Evolutionary conservation across 1,139 yeast species (phyloP), one percentile per base, ranked within the genome.

Genomic region (Pneumocystis oryctolagi): DNA sequence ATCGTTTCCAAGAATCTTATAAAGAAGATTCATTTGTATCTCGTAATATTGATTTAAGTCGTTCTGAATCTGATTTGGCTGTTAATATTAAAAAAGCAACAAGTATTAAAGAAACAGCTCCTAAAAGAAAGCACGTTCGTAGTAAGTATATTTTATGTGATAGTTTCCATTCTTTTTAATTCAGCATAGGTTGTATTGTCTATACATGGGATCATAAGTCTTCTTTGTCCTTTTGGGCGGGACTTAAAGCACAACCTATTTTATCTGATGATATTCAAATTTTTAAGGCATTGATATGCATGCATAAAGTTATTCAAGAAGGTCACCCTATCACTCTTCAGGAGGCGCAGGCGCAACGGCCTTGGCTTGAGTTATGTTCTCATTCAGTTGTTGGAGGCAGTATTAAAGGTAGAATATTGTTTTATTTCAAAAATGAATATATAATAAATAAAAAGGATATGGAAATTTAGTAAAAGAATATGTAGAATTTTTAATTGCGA

Each of bases 191-290:
- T 1, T 89, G 96, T 76, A 89, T 89, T 66, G 96, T 92, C 55
- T 89, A 85, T 74, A 88, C 97, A 2, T 90, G 97, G 97, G 98
- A 92, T 73, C 94, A 89, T 70, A 87, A 87, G 72, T 84, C 89
- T 62, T 84, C 95, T 4, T 79, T 84, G 66, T 88, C 89, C 3
- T 89, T 90, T 71, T 89, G 96, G 95, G 84, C 87, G 69, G 85
- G 86, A 1, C 79, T 92, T 68, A 89, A 87, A 73, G 76, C 86
- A 61, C 84, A 85, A 69, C 96, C 97, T 1, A 77, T 89, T 66
- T 89, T 85, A 68, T 81, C 82, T 64, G 92, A 87, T 69, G 95
- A 89, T 69, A 80, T 89, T 32, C 95, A 86, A 73, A 75, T 87
- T 67, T 90, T 89, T 76, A 92, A 92, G 72, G 85, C 95, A n/a